Evolutionary conservation across 805 yeast genomes (phyloP).

Genomic region (Myxozyma neglecta): DNA sequence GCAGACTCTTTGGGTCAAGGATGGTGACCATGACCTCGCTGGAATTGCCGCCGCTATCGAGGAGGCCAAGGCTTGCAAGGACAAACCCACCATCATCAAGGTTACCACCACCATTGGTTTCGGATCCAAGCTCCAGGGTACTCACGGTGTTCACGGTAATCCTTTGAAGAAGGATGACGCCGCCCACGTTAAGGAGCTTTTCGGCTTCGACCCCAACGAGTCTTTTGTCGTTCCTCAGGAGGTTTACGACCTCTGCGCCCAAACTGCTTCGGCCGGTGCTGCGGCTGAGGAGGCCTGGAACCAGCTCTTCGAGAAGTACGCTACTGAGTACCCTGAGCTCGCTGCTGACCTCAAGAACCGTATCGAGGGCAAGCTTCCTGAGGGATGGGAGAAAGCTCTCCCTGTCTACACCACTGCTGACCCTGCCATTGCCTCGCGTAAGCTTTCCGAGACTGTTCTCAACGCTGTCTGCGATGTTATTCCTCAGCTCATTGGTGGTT

Average conservation of each 20-base stretch:
- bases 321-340: slow-evolving; percentile 67
- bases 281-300: slow-evolving; percentile 77
- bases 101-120: slow-evolving; percentile 89
- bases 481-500: slow-evolving; percentile 95
- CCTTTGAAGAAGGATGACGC: slow-evolving; percentile 93
- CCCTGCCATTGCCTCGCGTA: slow-evolving; percentile 88
- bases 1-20: slow-evolving; percentile 74
- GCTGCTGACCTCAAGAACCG: slow-evolving; percentile 82
- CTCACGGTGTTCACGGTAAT: slow-evolving; percentile 93
- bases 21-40: slow-evolving; percentile 77
- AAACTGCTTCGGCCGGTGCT: slow-evolving; percentile 60
- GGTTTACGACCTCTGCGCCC: slow-evolving; percentile 68
- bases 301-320: slow-evolving; percentile 58
- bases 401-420: slow-evolving; percentile 81
- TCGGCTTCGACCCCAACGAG: slow-evolving; percentile 87
- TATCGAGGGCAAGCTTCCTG: slow-evolving; percentile 74
- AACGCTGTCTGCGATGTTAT: slow-evolving; percentile 58
- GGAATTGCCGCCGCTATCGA: slow-evolving; percentile 74
- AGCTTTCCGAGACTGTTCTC: slow-evolving; percentile 81
- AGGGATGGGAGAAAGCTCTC: slow-evolving; percentile 70
- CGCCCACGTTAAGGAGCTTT: slow-evolving; percentile 75
- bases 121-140: slow-evolving; percentile 83
- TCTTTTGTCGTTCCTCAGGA: slow-evolving; percentile 77
- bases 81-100: slow-evolving; percentile 89
- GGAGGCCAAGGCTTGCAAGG: slow-evolving; percentile 70